These are phyloP conservation scores for Tulasnella sp. DNA, from an alignment of 768 basidiomycete species.

Conservation along the genomic window DNA sequence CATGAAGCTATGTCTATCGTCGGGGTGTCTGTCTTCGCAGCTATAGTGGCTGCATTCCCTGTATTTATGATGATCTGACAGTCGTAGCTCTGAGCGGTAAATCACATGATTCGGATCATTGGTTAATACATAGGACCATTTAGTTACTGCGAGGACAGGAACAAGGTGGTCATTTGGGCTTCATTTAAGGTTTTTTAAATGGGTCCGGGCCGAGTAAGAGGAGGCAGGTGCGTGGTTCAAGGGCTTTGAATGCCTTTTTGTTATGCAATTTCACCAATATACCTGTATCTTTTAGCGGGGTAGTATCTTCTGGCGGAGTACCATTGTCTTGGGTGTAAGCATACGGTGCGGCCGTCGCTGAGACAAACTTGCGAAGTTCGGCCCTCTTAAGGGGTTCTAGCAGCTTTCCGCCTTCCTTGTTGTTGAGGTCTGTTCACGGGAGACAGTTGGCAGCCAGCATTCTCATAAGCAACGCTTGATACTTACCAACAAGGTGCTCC, in stretches of 20 bases:
- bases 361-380: neutral
- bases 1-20: slow-evolving; percentile 2
- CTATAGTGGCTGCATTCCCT: neutral
- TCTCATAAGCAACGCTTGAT: neutral
- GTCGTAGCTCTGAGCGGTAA: neutral
- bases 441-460: neutral
- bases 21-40: neutral
- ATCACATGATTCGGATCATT: neutral
- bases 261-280: neutral
- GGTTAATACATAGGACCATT: neutral
- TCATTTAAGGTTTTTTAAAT: neutral
- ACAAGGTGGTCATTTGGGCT: neutral
- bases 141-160: neutral
- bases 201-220: neutral
- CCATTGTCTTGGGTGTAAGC: neutral
- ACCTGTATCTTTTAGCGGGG: neutral
- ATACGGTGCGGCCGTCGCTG: neutral
- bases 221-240: neutral
- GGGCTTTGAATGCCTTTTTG: neutral
- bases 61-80: neutral
- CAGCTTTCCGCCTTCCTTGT: neutral
- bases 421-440: neutral
- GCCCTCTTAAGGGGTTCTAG: neutral
- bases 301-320: no score
- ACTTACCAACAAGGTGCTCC: neutral